phyloP scores from a whole-genome alignment of 1,139 yeast genomes.

The Candida sanyaensis region DNA sequence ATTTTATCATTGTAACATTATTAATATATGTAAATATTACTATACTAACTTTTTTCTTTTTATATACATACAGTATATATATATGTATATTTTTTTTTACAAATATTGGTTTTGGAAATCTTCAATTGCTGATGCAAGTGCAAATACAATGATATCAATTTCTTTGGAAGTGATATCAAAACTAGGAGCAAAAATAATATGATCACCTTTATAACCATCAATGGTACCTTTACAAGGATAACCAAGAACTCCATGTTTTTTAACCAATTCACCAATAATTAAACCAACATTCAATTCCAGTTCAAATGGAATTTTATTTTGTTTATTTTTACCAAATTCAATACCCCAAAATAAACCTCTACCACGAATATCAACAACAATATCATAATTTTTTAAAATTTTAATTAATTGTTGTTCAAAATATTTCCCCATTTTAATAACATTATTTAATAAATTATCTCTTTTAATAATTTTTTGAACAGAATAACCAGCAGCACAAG shows the following conservation, averaged over 20 bases:
- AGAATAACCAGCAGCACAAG: slow-evolving; percentile 19
- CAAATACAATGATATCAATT: slow-evolving; percentile 26
- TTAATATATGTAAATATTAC: too few species aligned
- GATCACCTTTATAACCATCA: slow-evolving; percentile 41
- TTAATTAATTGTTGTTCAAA: slow-evolving; percentile 21
- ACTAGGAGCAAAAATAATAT: slow-evolving; percentile 52
- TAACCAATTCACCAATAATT: slow-evolving; percentile 29
- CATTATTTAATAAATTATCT: slow-evolving; percentile 16
- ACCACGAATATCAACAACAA: slow-evolving; percentile 62
- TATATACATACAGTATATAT: too few species aligned
- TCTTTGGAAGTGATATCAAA: slow-evolving; percentile 48
- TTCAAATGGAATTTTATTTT: slow-evolving; percentile 49
- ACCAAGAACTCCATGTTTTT: slow-evolving; percentile 42
- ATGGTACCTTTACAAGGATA: slow-evolving; percentile 48
- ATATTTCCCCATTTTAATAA: slow-evolving; percentile 15
- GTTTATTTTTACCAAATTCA: slow-evolving; percentile 50
- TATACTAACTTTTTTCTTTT: too few species aligned
- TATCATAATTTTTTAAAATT: slow-evolving; percentile 22
- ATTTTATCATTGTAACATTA: too few species aligned
- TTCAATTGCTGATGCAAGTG: not conserved
- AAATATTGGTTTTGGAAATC: not conserved
- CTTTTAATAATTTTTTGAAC: slow-evolving; percentile 19
- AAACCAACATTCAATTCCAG: slow-evolving; percentile 27
- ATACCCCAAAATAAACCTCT: slow-evolving; percentile 62
- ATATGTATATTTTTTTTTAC: too few species aligned